Base-by-base conservation (phyloP, 208 protist genomes). In the Histomonas meleagridis region DNA sequence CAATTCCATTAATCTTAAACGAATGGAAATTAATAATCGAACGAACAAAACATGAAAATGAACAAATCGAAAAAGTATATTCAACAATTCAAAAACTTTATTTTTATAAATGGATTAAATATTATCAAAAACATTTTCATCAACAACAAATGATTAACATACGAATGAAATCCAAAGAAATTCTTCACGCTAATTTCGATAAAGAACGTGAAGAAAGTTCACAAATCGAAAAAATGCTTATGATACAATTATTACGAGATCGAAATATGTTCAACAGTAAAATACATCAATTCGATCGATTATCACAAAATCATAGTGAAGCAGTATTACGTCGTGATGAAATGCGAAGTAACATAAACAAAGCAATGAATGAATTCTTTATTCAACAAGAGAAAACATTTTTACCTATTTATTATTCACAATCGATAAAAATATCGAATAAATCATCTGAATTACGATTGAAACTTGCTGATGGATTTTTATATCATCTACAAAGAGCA, bases 221-320 rank as follows among this genome's bases (percentile, higher is more conserved):
- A 81, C 48, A 43, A 26, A 43, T 81, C n/a, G 70, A 81, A 43
- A 81, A 81, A 51, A 81, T 43, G 32, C 40, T 81, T 1, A 81
- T 81, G 70, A 81, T 81, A 10, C 70, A 81, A 51, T 23, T 81
- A 12, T 10, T 81, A 51, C 35, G 35, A 32, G 70, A 81, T 28
- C 1, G 43, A 81, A 81, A 81, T 43, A 35, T 81, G 3, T 28
- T 81, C 0, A 81, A 81, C 18, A 43, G 16, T 23, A 81, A 81
- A 51, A 9, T 81, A 4, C 48, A 43, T 43, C 70, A 81, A 81
- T 81, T 81, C n/a, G 70, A 81, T 51, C 35, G 70, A 32, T 43
- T 81, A 10, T 46, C n/a, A 10, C 70, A 81, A 43, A 81, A 81
- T 51, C 70, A 81, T 23, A 48, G n/a, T 46, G 70, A 81, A 81